Percentiles rank a stretch among this genome's conserved stretches.
phyloP scores from a whole-genome alignment of 2,329 filamentous ascomycete genomes.

The Neopestalotiopsis rosae region DNA sequence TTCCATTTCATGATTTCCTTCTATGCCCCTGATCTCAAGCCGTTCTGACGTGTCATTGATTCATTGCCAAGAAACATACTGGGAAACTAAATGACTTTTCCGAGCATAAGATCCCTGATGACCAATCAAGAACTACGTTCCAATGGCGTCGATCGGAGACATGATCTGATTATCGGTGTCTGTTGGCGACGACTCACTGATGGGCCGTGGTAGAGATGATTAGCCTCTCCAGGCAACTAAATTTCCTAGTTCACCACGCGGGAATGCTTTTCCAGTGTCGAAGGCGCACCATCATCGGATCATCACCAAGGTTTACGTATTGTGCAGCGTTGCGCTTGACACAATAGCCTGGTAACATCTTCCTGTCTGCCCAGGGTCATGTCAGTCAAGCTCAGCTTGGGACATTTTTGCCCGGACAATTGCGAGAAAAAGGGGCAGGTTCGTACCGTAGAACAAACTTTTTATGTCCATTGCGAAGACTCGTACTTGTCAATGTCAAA shows the following conservation, averaged over 20 bases:
- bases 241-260: background rate
- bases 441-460: background rate
- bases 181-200: background rate
- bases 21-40: too few relatives aligned
- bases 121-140: background rate
- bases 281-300: too few relatives aligned
- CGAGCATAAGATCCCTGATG: background rate
- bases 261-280: background rate
- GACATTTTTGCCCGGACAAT: too few relatives aligned
- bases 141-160: background rate
- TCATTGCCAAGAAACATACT: too few relatives aligned
- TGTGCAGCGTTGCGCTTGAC: too few relatives aligned
- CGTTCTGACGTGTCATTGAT: too few relatives aligned
- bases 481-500: constrained; percentile 1
- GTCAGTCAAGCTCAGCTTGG: too few relatives aligned
- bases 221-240: background rate
- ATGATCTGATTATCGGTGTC: background rate
- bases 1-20: too few relatives aligned
- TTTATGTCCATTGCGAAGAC: background rate
- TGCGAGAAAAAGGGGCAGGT: background rate
- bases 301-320: too few relatives aligned
- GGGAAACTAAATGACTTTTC: background rate
- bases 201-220: background rate
- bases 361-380: too few relatives aligned
- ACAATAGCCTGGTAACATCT: too few relatives aligned